Conservation (phyloP, 2,329 filamentous ascomycete species). For the Corniculantispora saksenae region DNA sequence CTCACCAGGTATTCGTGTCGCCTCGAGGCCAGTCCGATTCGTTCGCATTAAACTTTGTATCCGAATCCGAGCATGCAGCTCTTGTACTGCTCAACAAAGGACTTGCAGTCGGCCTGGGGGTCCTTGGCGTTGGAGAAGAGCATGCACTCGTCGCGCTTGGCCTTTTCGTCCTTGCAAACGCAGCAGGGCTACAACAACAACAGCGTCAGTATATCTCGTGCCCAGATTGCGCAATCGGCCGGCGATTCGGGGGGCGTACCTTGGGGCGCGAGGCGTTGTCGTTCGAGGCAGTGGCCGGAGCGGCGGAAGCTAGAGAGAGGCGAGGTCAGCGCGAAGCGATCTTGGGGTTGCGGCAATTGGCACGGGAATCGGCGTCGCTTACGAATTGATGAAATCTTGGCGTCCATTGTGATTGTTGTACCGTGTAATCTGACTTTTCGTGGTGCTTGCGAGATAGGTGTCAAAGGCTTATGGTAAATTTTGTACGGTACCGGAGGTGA, state of each 20-base stretch:
- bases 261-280: conserved; percentile 21
- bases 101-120: conserved; percentile 79
- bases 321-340: conserved; percentile 2
- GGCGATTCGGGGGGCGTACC: conserved; percentile 4
- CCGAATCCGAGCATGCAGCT: conserved; percentile 92
- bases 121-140: conserved; percentile 87
- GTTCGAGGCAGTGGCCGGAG: conserved; percentile 15
- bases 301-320: conserved; percentile 14
- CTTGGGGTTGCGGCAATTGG: background rate
- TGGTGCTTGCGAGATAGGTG: background rate
- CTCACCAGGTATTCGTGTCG: too few relatives aligned
- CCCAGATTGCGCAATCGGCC: conserved; percentile 5
- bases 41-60: conserved; percentile 64
- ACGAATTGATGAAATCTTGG: conserved; percentile 23
- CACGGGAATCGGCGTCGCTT: background rate
- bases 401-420: conserved; percentile 33
- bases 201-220: background rate
- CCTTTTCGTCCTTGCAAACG: conserved; percentile 95
- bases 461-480: background rate
- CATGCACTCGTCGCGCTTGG: conserved; percentile 95
- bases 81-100: conserved; percentile 81
- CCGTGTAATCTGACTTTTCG: background rate
- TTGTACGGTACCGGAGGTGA: background rate
- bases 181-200: conserved; percentile 74
- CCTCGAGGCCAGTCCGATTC: background rate